These are phyloP conservation scores for Forsythia suspensa DNA, from an alignment of 257 asterid species.

Conservation along the genomic window DNA sequence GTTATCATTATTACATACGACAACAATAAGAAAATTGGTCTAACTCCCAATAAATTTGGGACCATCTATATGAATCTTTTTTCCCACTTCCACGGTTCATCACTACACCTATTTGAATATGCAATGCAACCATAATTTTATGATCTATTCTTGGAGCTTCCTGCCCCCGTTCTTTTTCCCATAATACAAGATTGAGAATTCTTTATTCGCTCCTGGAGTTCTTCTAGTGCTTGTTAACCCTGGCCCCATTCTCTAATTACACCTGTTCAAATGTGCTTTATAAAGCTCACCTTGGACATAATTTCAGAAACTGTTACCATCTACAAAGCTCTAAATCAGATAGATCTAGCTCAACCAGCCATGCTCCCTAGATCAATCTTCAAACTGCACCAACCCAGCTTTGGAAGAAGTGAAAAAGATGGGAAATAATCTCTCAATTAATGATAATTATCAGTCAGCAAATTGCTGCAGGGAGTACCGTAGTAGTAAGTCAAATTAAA, in stretches of 20 bases:
- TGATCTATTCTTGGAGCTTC: no score
- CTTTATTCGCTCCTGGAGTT: neutral
- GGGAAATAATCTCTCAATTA: no score
- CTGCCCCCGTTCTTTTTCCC: neutral
- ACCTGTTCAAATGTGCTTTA: neutral
- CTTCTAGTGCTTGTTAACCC: neutral
- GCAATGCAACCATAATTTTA: neutral
- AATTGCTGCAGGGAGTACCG: no score
- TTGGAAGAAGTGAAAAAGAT: no score
- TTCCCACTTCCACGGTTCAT: neutral
- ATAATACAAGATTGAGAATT: neutral
- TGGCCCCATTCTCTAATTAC: neutral
- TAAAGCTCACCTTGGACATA: no score
- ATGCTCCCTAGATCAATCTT: neutral
- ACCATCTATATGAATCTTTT: neutral
- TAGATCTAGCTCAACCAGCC: neutral
- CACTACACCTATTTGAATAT: neutral
- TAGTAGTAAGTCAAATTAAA: no score
- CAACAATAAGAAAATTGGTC: neutral
- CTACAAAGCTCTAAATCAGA: no score
- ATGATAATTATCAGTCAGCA: no score
- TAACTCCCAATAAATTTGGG: neutral
- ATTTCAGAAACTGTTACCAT: no score
- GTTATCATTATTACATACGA: neutral
- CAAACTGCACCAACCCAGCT: neutral